These are phyloP conservation scores for Diplocarpon rosae DNA, from an alignment of 2,329 filamentous ascomycete species.

Conservation along the genomic window DNA sequence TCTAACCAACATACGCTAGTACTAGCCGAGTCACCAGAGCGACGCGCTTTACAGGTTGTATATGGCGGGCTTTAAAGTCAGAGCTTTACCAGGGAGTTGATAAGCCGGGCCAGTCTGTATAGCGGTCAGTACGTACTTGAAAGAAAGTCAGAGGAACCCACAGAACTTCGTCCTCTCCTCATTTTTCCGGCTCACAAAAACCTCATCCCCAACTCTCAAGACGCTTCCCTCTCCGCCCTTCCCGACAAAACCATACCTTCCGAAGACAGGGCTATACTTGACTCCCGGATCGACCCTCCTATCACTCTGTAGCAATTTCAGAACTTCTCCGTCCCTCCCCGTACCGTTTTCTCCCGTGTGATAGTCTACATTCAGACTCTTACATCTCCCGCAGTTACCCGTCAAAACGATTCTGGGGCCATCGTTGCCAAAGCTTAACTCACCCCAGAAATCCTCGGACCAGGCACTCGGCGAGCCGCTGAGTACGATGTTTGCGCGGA, in stretches of 20 bases:
- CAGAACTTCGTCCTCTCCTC: constrained; percentile 35
- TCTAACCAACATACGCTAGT: too few relatives aligned
- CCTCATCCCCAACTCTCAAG: constrained; percentile 37
- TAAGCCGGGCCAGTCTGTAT: constrained; percentile 6
- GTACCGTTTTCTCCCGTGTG: constrained; percentile 46
- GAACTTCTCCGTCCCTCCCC: constrained; percentile 46
- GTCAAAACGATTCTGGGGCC: constrained; percentile 42
- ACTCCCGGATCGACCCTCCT: constrained; percentile 58
- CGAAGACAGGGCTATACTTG: constrained; percentile 61
- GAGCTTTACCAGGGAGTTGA: neutral
- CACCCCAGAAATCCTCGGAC: constrained; percentile 62
- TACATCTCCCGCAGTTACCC: constrained; percentile 58
- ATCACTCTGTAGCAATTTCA: constrained; percentile 62
- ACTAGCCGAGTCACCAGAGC: too few relatives aligned
- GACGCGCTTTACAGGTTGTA: too few relatives aligned
- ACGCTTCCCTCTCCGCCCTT: constrained; percentile 23
- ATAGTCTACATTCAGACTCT: constrained; percentile 63
- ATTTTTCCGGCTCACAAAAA: constrained; percentile 33
- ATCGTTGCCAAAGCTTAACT: constrained; percentile 7
- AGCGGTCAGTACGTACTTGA: neutral
- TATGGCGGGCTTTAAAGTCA: too few relatives aligned
- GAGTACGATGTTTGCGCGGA: constrained; percentile 64
- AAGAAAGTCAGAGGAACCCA: constrained; percentile 28
- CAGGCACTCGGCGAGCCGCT: constrained; percentile 44
- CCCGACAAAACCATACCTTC: constrained; percentile 55